These are phyloP conservation scores for Fraxinus paxiana DNA, from an alignment of 305 asterid genomes.

Conservation along the genomic window DNA sequence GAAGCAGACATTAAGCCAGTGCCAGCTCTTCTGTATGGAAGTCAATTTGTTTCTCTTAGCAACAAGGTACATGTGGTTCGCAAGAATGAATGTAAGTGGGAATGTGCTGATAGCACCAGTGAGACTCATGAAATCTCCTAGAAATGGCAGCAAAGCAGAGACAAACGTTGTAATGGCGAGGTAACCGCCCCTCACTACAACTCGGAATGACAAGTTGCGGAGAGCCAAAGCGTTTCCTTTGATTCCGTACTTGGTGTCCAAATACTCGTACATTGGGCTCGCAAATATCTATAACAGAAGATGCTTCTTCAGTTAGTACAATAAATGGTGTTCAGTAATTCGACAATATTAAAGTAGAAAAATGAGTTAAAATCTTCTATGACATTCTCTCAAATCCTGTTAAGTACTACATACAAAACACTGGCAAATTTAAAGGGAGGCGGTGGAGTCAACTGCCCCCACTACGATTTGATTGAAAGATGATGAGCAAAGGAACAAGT, in stretches of 20 bases:
- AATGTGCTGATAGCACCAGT: constrained; percentile 86
- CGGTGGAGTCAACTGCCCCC: not conserved
- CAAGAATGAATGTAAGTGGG: constrained; percentile 85
- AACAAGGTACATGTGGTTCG: constrained; percentile 81
- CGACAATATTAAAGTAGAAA: not conserved
- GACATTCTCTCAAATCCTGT: not conserved
- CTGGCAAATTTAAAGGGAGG: not conserved
- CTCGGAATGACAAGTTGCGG: constrained; percentile 62
- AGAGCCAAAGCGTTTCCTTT: constrained; percentile 61
- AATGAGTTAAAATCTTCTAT: not conserved
- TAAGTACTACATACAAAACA: not conserved
- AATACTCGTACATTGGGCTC: constrained; percentile 83
- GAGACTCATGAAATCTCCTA: constrained; percentile 95
- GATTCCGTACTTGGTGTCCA: constrained; percentile 67
- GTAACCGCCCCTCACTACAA: constrained; percentile 71
- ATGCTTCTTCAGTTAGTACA: not conserved
- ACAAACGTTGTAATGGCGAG: constrained; percentile 57
- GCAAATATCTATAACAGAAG: constrained; percentile 64
- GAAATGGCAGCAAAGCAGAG: constrained; percentile 73
- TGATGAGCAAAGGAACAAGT: not conserved
- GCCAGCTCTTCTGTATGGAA: constrained; percentile 65
- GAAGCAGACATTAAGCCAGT: constrained; percentile 66
- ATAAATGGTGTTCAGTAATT: not conserved
- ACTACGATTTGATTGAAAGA: not conserved
- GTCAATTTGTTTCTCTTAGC: constrained; percentile 52